Evolutionary conservation across 2,329 filamentous ascomycete species (phyloP), one percentile per base, ranked within the genome.

Genomic region (Fusarium redolens): DNA sequence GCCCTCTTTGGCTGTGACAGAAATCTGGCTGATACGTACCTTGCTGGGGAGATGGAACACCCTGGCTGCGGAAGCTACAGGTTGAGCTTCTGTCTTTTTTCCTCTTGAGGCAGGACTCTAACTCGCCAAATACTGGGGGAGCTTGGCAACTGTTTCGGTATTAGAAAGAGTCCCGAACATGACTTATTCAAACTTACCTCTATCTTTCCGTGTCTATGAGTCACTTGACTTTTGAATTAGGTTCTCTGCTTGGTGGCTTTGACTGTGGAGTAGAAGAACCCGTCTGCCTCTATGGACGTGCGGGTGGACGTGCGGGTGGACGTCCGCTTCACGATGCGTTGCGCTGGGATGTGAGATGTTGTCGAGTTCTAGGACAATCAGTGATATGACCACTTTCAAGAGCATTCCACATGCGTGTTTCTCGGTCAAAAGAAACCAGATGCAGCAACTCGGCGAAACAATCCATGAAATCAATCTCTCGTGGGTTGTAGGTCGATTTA

Each of bases 61-160:
- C 71, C 70, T 57, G 60, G 71, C 65, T 59, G 25, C 69, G 69
- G 70, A 73, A 72, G 69, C 64, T 73, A 58, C 69, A 67, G 70
- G 50, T 66, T 40, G 65, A 70, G 70, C 70, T 73, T 73, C 70
- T 68, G 56, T 59, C 65, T 65, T 67, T 57, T 73, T 73, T 73
- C 70, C 70, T 73, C 70, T 73, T 70, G 65, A 69, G 70, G 70
- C 56, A 73, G 61, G 55, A 71, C 45, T 70, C 57, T 67, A 59
- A 66, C 60, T 57, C 43, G 51, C 55, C 57, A 66, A 60, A 55
- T 61, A 35, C 64, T 72, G 58, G 69, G 66, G 66, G 55, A 71
- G 64, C 64, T 62, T 71, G 56, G 52, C 65, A 57, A 25, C 56
- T 65, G 43, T 67, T 66, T 68, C 57, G 51, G 69, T 61, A 41